Evolutionary conservation across 176 grass and related monocot genomes (phyloP).

Genomic region (Lolium perenne): DNA sequence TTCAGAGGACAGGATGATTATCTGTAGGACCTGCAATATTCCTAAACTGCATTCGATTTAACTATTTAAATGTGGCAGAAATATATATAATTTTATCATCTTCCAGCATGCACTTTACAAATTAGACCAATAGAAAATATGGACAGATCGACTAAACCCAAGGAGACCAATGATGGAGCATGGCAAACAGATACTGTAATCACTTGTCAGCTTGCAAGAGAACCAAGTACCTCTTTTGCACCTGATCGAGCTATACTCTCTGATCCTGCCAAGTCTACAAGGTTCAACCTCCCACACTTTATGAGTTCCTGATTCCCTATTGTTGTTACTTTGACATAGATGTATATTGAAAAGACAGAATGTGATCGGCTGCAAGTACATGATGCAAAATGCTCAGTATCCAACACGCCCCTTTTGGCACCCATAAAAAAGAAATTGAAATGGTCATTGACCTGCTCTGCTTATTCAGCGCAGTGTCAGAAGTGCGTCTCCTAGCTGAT

Average conservation of each 20-base stretch:
- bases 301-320: constrained; percentile 70
- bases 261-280: constrained; percentile 96
- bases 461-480: constrained; percentile 76
- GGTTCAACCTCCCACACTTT: constrained; percentile 81
- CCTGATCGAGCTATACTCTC: constrained; percentile 87
- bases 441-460: constrained; percentile 80
- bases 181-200: constrained; percentile 10
- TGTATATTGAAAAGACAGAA: constrained; percentile 85
- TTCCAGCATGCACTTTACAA: constrained; percentile 19
- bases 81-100: constrained; percentile 38
- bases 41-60: constrained; percentile 13
- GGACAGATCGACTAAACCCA: constrained; percentile 16
- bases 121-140: neutral
- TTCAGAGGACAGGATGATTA: constrained; percentile 13
- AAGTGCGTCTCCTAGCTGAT: constrained; percentile 80
- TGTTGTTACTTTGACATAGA: constrained; percentile 78
- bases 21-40: neutral
- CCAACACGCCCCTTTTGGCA: neutral
- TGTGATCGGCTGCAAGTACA: constrained; percentile 82
- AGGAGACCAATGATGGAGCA: neutral
- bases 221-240: constrained; percentile 74
- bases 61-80: neutral
- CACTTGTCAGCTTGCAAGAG: constrained; percentile 11
- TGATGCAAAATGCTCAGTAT: constrained; percentile 41
- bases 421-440: constrained; percentile 1